Evolutionary conservation across 2,329 filamentous ascomycete genomes (phyloP).

Genomic region (Periconia sp.): DNA sequence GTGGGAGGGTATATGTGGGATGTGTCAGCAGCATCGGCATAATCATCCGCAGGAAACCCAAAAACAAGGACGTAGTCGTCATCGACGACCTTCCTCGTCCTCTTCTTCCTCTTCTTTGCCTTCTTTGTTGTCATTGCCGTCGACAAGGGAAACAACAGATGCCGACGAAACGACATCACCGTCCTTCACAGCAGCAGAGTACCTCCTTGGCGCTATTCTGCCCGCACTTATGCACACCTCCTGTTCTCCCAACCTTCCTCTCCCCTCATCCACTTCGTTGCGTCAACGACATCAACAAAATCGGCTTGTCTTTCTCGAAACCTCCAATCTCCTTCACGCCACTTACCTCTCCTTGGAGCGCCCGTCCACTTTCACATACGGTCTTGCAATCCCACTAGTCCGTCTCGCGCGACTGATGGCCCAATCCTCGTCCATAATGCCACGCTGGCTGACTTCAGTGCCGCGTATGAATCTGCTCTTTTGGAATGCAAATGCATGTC

Average conservation of each 20-base stretch:
- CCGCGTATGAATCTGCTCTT: conserved; percentile 23
- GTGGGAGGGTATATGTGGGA: too few relatives aligned
- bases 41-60: too few relatives aligned
- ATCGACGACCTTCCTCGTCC: not conserved
- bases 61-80: too few relatives aligned
- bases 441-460: conserved; percentile 25
- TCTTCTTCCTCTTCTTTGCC: not conserved
- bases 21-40: too few relatives aligned
- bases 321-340: conserved; percentile 24
- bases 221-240: conserved; percentile 9
- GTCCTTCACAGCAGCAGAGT: not conserved
- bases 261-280: conserved; percentile 25
- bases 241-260: conserved; percentile 12
- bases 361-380: conserved; percentile 18
- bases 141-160: not conserved
- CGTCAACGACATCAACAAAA: not conserved
- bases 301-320: conserved; percentile 20
- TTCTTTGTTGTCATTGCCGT: too few relatives aligned
- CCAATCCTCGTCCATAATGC: conserved; percentile 22
- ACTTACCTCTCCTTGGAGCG: conserved; percentile 30
- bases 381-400: conserved; percentile 30
- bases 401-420: conserved; percentile 33
- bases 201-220: not conserved
- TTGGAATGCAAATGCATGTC: conserved; percentile 33
- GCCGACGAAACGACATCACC: not conserved